Conservation (phyloP, 495 filamentous ascomycete species). For the Daldinia concentrica region DNA sequence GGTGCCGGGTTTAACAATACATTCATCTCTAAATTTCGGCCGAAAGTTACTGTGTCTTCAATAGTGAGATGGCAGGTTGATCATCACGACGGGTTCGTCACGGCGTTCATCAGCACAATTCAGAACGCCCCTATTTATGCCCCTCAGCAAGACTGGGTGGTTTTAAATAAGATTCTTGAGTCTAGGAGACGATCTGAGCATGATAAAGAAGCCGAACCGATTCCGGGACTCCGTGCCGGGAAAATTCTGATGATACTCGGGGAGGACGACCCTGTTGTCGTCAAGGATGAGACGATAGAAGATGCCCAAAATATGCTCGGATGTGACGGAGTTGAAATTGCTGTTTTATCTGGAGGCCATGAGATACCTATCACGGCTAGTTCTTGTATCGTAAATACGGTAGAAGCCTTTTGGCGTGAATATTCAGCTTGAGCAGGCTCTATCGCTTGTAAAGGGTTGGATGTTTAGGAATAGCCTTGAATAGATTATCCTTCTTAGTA, state of each 20-base stretch:
- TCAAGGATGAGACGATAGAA: slow-evolving; percentile 60
- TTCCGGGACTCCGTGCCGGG: slow-evolving; percentile 54
- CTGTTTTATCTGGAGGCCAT: slow-evolving; percentile 58
- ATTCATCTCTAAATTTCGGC: slow-evolving; percentile 50
- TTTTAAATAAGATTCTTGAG: slow-evolving; percentile 61
- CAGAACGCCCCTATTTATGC: slow-evolving; percentile 59
- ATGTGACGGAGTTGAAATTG: slow-evolving; percentile 55
- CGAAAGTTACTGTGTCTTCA: slow-evolving; percentile 48
- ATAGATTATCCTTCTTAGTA: neutral
- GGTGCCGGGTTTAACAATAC: slow-evolving; percentile 54
- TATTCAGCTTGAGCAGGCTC: neutral
- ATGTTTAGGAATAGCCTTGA: neutral
- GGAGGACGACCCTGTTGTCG: slow-evolving; percentile 62
- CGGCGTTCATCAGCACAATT: slow-evolving; percentile 61
- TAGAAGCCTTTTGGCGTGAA: slow-evolving; percentile 52
- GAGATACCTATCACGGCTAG: slow-evolving; percentile 59
- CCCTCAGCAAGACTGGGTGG: slow-evolving; percentile 64
- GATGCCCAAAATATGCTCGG: slow-evolving; percentile 58
- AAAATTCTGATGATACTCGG: slow-evolving; percentile 63
- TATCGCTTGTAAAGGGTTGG: neutral
- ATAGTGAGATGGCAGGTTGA: slow-evolving; percentile 64
- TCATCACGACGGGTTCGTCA: slow-evolving; percentile 62
- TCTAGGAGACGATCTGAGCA: slow-evolving; percentile 47
- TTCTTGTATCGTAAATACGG: slow-evolving; percentile 51
- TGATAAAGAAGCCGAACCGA: slow-evolving; percentile 11